phyloP scores from a whole-genome alignment of 345 rosid genomes.

The Lepidium sativum region DNA sequence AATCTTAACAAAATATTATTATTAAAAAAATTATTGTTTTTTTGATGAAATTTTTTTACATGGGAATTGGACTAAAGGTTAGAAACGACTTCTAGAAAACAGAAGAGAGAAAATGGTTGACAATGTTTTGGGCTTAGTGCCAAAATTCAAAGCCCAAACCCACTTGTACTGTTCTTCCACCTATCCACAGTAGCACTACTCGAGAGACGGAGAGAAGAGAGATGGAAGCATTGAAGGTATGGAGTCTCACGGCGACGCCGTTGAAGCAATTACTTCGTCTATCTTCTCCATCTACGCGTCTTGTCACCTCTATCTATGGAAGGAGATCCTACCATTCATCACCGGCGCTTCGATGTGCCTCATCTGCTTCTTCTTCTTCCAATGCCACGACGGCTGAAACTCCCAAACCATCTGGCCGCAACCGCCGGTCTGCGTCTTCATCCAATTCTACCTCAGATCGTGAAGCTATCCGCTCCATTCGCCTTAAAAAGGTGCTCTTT shows the following conservation, averaged over 20 bases:
- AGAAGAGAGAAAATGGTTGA: not conserved
- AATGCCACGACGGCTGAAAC: constrained; percentile 27
- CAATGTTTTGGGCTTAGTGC: not conserved
- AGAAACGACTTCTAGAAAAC: not conserved
- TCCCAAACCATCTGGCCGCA: constrained; percentile 32
- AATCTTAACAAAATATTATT: too few relatives aligned
- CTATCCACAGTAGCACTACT: constrained; percentile 13
- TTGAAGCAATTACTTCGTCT: constrained; percentile 43
- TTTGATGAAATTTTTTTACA: too few relatives aligned
- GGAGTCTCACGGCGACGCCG: constrained; percentile 55
- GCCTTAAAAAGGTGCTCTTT: constrained; percentile 57
- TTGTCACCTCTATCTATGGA: not conserved
- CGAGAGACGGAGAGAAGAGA: not conserved
- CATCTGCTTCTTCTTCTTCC: constrained; percentile 27
- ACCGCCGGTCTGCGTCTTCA: constrained; percentile 46
- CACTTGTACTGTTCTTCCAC: not conserved
- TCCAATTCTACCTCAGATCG: constrained; percentile 74
- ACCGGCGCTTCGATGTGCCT: constrained; percentile 35
- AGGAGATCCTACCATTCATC: constrained; percentile 20
- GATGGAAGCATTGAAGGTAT: constrained; percentile 77
- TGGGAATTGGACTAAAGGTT: too few relatives aligned
- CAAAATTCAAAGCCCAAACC: not conserved
- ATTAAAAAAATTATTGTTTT: too few relatives aligned
- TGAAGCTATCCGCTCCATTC: constrained; percentile 81
- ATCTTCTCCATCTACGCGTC: constrained; percentile 24